Evolutionary conservation across 2,329 filamentous ascomycete species (phyloP).

Genomic region (Chrysoporthe puriensis): DNA sequence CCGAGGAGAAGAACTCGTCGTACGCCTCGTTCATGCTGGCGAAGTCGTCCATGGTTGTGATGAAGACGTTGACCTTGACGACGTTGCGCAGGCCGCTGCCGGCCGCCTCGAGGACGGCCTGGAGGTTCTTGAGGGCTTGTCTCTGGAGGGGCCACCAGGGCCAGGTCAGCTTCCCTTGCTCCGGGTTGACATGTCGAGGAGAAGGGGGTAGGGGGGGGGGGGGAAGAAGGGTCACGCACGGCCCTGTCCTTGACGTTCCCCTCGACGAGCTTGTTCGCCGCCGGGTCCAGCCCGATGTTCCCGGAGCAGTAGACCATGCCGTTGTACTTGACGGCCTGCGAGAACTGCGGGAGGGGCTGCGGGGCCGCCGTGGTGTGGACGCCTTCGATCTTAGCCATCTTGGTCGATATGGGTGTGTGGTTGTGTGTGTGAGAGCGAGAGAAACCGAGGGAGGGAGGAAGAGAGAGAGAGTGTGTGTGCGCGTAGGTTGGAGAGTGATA

Average conservation of each 20-base stretch:
- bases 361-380: conserved; percentile 54
- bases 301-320: conserved; percentile 75
- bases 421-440: background rate
- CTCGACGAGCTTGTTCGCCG: conserved; percentile 56
- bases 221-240: conserved; percentile 40
- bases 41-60: conserved; percentile 69
- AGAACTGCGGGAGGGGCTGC: conserved; percentile 58
- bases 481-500: no score
- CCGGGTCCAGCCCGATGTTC: conserved; percentile 60
- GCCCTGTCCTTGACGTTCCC: conserved; percentile 58
- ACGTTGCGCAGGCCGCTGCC: conserved; percentile 63
- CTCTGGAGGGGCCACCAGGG: conserved; percentile 39
- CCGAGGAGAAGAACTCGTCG: conserved; percentile 49
- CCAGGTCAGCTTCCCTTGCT: conserved; percentile 17
- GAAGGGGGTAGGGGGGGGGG: background rate
- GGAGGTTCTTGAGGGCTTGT: conserved; percentile 62
- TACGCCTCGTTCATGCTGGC: conserved; percentile 61
- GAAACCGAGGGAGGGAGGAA: background rate
- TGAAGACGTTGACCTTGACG: conserved; percentile 69
- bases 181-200: no score
- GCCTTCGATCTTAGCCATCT: conserved; percentile 32
- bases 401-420: background rate
- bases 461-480: background rate
- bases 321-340: conserved; percentile 63
- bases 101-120: conserved; percentile 61